Evolutionary conservation across 169 alveolate species (phyloP).

Genomic region (Plasmodium sp.): DNA sequence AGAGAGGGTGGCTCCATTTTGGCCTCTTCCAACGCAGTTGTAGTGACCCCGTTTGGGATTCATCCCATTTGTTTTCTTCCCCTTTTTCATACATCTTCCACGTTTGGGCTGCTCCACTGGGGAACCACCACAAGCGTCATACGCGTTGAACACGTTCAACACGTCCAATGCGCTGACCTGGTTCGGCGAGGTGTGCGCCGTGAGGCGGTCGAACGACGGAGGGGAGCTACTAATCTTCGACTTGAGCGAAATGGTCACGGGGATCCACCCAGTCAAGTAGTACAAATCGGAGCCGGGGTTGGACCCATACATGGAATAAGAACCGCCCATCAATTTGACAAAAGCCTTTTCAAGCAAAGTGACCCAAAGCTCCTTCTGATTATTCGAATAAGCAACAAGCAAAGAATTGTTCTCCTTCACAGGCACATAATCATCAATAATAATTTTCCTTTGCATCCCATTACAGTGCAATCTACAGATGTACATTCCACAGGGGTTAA

Average conservation of each 20-base stretch:
- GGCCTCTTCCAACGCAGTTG: neutral
- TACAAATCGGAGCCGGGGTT: constrained; percentile 95
- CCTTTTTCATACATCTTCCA: neutral
- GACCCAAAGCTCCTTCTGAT: constrained; percentile 91
- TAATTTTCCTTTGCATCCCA: constrained; percentile 91
- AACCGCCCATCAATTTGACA: constrained; percentile 91
- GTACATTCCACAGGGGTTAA: constrained; percentile 88
- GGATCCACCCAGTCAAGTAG: constrained; percentile 95
- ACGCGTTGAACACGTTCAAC: neutral
- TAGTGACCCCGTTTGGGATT: neutral
- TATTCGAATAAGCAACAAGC: constrained; percentile 91
- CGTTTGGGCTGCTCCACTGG: neutral
- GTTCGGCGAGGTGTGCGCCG: constrained; percentile 17
- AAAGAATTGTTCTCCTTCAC: constrained; percentile 80
- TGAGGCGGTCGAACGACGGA: constrained; percentile 64
- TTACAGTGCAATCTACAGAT: constrained; percentile 90
- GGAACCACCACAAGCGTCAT: neutral
- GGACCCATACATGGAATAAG: constrained; percentile 92
- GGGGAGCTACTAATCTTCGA: constrained; percentile 78
- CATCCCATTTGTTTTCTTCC: neutral
- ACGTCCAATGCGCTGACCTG: neutral
- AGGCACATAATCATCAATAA: constrained; percentile 94
- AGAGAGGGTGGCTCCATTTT: neutral
- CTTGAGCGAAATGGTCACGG: constrained; percentile 90
- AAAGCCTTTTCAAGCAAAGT: constrained; percentile 94